phyloP scores from a whole-genome alignment of 352 stramenopile species.

The Globisporangium camurandrum region DNA sequence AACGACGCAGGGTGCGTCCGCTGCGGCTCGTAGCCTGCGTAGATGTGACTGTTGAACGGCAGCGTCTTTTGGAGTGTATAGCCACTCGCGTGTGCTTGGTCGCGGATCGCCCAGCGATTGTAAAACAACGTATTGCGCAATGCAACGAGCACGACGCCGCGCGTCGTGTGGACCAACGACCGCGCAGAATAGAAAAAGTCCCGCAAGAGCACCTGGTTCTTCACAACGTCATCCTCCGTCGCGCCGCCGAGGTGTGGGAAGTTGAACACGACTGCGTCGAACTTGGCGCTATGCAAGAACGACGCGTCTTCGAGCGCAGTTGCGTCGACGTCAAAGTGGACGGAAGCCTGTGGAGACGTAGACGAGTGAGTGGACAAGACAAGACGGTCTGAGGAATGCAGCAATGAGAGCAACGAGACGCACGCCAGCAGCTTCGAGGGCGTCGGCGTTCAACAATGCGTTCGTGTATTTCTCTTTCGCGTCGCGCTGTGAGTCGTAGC shows the following conservation, averaged over 20 bases:
- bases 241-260: constrained; percentile 81
- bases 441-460: constrained; percentile 56
- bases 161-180: constrained; percentile 43
- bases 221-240: constrained; percentile 73
- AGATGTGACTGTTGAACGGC: constrained; percentile 52
- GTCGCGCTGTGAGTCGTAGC: constrained; percentile 64
- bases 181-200: constrained; percentile 71
- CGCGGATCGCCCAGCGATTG: constrained; percentile 76
- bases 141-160: constrained; percentile 63
- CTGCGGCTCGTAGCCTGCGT: constrained; percentile 71
- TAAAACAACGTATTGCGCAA: constrained; percentile 79
- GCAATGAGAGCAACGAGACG: neutral
- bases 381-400: neutral
- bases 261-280: constrained; percentile 79
- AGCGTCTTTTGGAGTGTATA: no score
- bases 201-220: constrained; percentile 72
- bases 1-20: constrained; percentile 69
- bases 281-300: constrained; percentile 38
- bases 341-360: constrained; percentile 25
- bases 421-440: constrained; percentile 63
- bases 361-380: neutral
- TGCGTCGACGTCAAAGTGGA: constrained; percentile 65
- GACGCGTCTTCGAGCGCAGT: constrained; percentile 50
- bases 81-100: constrained; percentile 51
- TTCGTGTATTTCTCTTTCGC: constrained; percentile 71